phyloP scores from a whole-genome alignment of 352 stramenopile species.

The Plasmopara halstedii region DNA sequence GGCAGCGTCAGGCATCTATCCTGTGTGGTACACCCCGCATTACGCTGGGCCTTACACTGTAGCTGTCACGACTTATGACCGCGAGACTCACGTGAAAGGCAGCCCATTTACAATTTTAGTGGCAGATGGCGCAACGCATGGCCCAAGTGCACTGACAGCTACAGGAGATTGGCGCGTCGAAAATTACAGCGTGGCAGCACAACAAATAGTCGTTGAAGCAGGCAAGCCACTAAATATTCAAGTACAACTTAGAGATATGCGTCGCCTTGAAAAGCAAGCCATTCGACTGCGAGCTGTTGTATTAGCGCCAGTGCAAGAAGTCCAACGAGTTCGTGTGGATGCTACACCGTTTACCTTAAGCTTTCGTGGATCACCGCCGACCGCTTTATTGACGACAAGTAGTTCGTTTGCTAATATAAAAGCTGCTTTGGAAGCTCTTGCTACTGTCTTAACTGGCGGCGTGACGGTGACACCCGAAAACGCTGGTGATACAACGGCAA shows the following conservation, averaged over 20 bases:
- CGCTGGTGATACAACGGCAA: conserved; percentile 23
- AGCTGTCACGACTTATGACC: conserved; percentile 70
- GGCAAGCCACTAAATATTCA: conserved; percentile 64
- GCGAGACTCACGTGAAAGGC: conserved; percentile 67
- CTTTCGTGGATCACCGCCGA: conserved; percentile 47
- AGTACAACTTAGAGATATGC: conserved; percentile 88
- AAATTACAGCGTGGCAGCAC: conserved; percentile 39
- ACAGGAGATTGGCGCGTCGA: conserved; percentile 65
- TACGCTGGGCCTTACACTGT: conserved; percentile 87
- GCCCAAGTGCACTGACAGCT: conserved; percentile 61
- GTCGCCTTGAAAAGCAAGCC: conserved; percentile 58
- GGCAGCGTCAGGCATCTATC: conserved; percentile 79
- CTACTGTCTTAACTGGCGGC: conserved; percentile 71
- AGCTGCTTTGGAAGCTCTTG: conserved; percentile 62
- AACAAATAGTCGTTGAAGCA: conserved; percentile 45
- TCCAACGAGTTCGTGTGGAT: conserved; percentile 49
- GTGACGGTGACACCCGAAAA: conserved; percentile 59
- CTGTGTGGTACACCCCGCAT: conserved; percentile 87
- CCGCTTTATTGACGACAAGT: conserved; percentile 20
- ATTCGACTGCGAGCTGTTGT: conserved; percentile 52
- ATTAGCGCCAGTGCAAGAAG: conserved; percentile 32
- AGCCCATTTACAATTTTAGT: conserved; percentile 87
- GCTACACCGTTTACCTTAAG: conserved; percentile 35
- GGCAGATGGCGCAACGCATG: conserved; percentile 55
- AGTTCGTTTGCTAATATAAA: conserved; percentile 41